These are phyloP conservation scores for Lachnum nothofagi DNA, from an alignment of 2,329 filamentous ascomycete genomes.

Conservation along the genomic window DNA sequence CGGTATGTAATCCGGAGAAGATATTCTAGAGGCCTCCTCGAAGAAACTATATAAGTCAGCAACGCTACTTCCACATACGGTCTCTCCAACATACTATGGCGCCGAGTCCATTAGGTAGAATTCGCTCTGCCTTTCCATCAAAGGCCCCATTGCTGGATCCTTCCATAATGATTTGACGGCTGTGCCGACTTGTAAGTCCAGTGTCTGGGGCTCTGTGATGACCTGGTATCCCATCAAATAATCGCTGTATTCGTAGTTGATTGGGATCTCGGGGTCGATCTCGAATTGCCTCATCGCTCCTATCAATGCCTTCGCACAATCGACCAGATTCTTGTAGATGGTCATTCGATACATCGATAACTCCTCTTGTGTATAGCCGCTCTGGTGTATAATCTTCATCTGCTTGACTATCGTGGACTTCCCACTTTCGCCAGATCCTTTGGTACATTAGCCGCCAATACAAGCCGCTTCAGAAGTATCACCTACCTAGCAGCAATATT, in stretches of 20 bases:
- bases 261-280: slow-evolving; percentile 68
- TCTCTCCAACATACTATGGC: slow-evolving; percentile 66
- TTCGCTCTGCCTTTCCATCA: slow-evolving; percentile 92
- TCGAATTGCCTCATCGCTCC: slow-evolving; percentile 88
- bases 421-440: slow-evolving; percentile 95
- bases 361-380: slow-evolving; percentile 93
- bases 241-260: slow-evolving; percentile 68
- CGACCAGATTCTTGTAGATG: slow-evolving; percentile 95
- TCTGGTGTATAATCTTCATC: slow-evolving; percentile 99
- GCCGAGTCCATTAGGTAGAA: slow-evolving; percentile 99
- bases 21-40: slow-evolving; percentile 82
- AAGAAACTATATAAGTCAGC: slow-evolving; percentile 67
- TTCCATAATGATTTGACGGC: slow-evolving; percentile 86
- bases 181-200: slow-evolving; percentile 74
- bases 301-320: slow-evolving; percentile 92
- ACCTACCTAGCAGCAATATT: slow-evolving; percentile 84
- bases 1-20: slow-evolving; percentile 78
- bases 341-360: slow-evolving; percentile 90
- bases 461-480: slow-evolving; percentile 6
- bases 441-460: slow-evolving; percentile 19
- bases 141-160: slow-evolving; percentile 73
- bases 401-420: slow-evolving; percentile 99
- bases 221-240: slow-evolving; percentile 84
- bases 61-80: background rate
- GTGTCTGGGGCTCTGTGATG: slow-evolving; percentile 82